These are phyloP conservation scores for Tricholoma saponaceum DNA, from an alignment of 768 basidiomycete species.

Conservation along the genomic window DNA sequence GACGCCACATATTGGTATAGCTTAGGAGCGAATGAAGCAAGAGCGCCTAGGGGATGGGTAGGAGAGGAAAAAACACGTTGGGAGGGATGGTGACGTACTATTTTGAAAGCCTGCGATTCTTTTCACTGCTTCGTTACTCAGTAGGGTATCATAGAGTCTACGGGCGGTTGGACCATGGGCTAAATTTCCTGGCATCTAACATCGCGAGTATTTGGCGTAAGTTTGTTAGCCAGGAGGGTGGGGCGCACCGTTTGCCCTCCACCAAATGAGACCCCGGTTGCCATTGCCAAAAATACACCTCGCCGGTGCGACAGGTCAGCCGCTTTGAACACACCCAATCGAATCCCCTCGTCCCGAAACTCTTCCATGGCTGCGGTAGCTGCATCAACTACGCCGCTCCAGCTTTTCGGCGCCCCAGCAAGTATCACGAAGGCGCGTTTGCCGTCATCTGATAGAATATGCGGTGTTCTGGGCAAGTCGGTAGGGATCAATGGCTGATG, in stretches of 20 bases:
- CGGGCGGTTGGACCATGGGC: neutral
- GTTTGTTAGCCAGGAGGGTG: neutral
- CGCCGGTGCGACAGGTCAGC: neutral
- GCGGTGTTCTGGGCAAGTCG: neutral
- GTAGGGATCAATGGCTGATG: no score
- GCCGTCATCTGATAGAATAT: neutral
- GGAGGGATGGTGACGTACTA: neutral
- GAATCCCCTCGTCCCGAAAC: neutral
- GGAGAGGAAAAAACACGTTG: no score
- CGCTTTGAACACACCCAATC: neutral
- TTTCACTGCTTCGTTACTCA: neutral
- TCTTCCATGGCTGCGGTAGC: no score
- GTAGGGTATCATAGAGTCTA: neutral
- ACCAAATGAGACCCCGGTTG: neutral
- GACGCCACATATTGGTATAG: conserved; percentile 1
- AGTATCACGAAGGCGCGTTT: no score
- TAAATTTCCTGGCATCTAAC: neutral
- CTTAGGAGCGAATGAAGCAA: conserved; percentile 5
- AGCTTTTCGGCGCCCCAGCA: no score
- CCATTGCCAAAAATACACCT: neutral
- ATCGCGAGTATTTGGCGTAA: neutral
- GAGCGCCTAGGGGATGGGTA: neutral
- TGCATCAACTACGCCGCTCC: no score
- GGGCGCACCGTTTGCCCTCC: neutral
- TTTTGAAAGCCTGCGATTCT: neutral